Evolutionary conservation across 2,329 filamentous ascomycete species (phyloP).

Genomic region (Epichloe brachyelytri): DNA sequence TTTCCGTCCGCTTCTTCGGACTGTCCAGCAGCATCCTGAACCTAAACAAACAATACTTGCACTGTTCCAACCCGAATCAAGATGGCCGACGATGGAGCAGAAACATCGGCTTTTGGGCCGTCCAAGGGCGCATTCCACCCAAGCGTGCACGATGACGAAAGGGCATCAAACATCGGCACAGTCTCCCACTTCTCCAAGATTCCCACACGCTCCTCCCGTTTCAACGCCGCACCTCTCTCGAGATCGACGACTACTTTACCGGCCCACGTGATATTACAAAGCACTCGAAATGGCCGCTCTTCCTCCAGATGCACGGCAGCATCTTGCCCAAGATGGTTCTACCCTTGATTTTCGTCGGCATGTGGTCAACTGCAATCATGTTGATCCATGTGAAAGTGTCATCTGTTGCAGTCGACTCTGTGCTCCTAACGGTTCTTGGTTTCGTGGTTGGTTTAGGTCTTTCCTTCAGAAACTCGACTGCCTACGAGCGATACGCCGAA

Average conservation of each 20-base stretch:
- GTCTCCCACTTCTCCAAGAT: neutral
- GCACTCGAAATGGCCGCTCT: slow-evolving; percentile 66
- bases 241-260: slow-evolving; percentile 49
- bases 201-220: neutral
- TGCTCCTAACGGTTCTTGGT: slow-evolving; percentile 61
- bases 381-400: slow-evolving; percentile 29
- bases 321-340: slow-evolving; percentile 63
- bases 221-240: slow-evolving; percentile 24
- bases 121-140: neutral
- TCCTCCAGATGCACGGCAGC: slow-evolving; percentile 64
- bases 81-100: slow-evolving; percentile 1
- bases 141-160: neutral
- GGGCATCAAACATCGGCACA: neutral
- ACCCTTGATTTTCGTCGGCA: slow-evolving; percentile 47
- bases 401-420: slow-evolving; percentile 27
- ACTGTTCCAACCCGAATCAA: neutral
- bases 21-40: neutral
- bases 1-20: slow-evolving; percentile 10
- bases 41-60: neutral
- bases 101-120: neutral
- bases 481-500: slow-evolving; percentile 60
- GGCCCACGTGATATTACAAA: slow-evolving; percentile 57
- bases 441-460: slow-evolving; percentile 71
- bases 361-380: slow-evolving; percentile 56
- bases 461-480: slow-evolving; percentile 64